phyloP scores from a whole-genome alignment of 441 rosid species.

The Eutrema salsugineum region DNA sequence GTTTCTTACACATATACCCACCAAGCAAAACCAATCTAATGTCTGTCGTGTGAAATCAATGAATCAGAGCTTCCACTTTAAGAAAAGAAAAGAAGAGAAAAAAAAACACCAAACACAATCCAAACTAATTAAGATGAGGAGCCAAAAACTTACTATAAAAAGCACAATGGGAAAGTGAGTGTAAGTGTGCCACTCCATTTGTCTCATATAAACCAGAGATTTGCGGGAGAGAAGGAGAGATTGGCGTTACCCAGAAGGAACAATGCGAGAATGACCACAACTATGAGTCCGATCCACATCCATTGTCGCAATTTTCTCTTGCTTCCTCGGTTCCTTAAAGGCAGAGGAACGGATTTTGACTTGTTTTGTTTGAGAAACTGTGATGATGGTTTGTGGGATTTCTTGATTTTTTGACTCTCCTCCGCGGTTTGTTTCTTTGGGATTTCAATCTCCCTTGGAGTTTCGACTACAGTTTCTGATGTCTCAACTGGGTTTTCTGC shows the following conservation, averaged over 20 bases:
- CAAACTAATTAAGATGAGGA: slow-evolving; percentile 17
- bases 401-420: slow-evolving; percentile 38
- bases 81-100: neutral
- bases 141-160: slow-evolving; percentile 14
- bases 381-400: slow-evolving; percentile 38
- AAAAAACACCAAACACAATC: slow-evolving; percentile 21
- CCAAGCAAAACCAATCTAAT: slow-evolving; percentile 30
- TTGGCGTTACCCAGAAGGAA: slow-evolving; percentile 51
- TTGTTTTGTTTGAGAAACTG: slow-evolving; percentile 57
- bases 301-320: slow-evolving; percentile 70
- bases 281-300: slow-evolving; percentile 63
- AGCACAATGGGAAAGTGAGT: slow-evolving; percentile 3
- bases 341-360: slow-evolving; percentile 55
- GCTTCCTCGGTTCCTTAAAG: slow-evolving; percentile 59
- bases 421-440: slow-evolving; percentile 36
- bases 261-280: slow-evolving; percentile 36
- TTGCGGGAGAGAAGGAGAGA: slow-evolving; percentile 32
- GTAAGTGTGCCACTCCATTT: slow-evolving; percentile 8
- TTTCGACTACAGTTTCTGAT: slow-evolving; percentile 37
- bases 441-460: slow-evolving; percentile 39
- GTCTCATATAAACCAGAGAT: slow-evolving; percentile 29
- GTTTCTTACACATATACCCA: slow-evolving; percentile 29
- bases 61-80: slow-evolving; percentile 30
- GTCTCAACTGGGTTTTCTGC: slow-evolving; percentile 21
- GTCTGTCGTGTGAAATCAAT: slow-evolving; percentile 27